Evolutionary conservation across 169 alveolate genomes (phyloP), one percentile per base, ranked within the genome.

Genomic region (Cryptosporidium muris): DNA sequence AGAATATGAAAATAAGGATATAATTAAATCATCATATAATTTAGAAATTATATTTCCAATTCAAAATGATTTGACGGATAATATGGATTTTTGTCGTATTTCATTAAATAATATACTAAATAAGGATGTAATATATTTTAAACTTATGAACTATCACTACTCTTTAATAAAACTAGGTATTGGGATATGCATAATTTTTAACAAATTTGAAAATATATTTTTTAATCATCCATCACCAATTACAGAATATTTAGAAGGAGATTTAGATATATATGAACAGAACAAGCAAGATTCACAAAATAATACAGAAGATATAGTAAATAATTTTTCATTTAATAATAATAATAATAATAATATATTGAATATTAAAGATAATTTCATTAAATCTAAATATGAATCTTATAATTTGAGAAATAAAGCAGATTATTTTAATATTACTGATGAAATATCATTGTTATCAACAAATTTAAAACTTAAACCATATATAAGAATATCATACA

Each of bases 221-320:
- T 66, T 66, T 54, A 51, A 66, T 3, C 81, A 66, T 66, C 81
- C 81, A 16, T 51, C 81, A 0, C 81, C 81, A n/a, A 65, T 66
- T 38, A 66, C 81, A 9, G 81, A 66, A 16, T 52, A 52, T n/a
- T 25, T 66, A 11, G 81, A 66, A 36, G 81, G 81, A 2, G 65
- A 66, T 52, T 40, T 66, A 51, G 51, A 52, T 4, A 4, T 34
- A 3, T 16, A 14, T 2, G 65, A 60, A 34, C 64, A 37, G 16
- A 12, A 52, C 8, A 34, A 25, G 25, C 25, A 25, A 25, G 25
- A 25, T 25, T 25, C 25, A 14, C 42, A 54, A 12, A 12, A 54
- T 6, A 6, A 54, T 8, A 7, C n/a, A 8, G n/a, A 62, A 4
- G 16, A 37, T 62, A 51, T 14, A 3, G 51, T 38, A 11, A 25